phyloP scores from a whole-genome alignment of 805 yeast species.

The Kodamaea lidongshanica region DNA sequence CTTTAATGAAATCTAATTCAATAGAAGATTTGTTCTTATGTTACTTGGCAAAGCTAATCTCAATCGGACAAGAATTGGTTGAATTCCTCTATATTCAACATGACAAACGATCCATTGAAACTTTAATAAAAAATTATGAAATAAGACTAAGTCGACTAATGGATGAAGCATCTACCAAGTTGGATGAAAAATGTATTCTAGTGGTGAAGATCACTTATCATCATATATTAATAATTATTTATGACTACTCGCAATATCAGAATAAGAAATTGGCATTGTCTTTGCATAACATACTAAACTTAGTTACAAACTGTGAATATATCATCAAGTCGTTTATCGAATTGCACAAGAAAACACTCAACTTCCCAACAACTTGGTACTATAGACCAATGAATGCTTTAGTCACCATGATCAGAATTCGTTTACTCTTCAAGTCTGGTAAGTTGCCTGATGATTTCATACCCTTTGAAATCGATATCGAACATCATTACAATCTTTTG shows the following conservation, averaged over 20 bases:
- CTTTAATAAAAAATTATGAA: too few species aligned
- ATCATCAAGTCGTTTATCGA: conserved; percentile 41
- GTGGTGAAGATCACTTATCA: conserved; percentile 39
- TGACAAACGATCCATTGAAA: too few species aligned
- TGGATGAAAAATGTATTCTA: too few species aligned
- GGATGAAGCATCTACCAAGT: too few species aligned
- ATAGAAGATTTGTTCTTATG: conserved; percentile 39
- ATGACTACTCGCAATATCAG: conserved; percentile 25
- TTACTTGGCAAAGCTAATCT: conserved; percentile 39
- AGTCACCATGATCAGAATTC: conserved; percentile 41
- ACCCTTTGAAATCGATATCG: conserved; percentile 13
- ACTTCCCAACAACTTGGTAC: conserved; percentile 47
- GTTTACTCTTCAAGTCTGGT: conserved; percentile 38
- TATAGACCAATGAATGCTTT: conserved; percentile 50
- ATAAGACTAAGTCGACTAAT: too few species aligned
- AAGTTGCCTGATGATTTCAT: conserved; percentile 9
- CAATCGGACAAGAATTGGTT: conserved; percentile 45
- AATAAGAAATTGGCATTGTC: conserved; percentile 24
- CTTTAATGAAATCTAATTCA: conserved; percentile 11
- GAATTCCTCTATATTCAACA: conserved; percentile 38
- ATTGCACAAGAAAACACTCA: conserved; percentile 32
- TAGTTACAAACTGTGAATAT: conserved; percentile 42
- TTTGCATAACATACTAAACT: conserved; percentile 32
- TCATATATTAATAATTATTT: conserved; percentile 45
- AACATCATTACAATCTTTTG: conserved; percentile 15